Conservation (phyloP, 305 asterid species). For the Fraxinus paxiana region DNA sequence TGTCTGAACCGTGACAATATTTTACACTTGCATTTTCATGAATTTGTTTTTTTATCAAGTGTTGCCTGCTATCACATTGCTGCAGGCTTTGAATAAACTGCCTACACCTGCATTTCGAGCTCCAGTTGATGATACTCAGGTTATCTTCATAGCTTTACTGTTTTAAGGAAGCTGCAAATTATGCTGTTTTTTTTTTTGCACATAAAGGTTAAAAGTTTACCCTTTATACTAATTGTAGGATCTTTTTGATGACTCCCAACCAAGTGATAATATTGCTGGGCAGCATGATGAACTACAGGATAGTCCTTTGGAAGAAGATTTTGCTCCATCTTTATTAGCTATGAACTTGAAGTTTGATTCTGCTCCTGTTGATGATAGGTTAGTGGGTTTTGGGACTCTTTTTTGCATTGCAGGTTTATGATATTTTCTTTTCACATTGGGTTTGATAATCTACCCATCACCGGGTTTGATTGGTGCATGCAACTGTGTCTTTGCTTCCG, state of each 20-base stretch:
- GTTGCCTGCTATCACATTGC: conserved; percentile 22
- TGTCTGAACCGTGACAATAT: conserved; percentile 2
- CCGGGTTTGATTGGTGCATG: neutral
- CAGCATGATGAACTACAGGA: conserved; percentile 32
- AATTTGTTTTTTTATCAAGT: conserved; percentile 1
- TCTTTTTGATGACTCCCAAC: conserved; percentile 60
- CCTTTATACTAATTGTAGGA: conserved; percentile 45
- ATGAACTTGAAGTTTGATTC: conserved; percentile 77
- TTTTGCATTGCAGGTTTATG: conserved; percentile 12
- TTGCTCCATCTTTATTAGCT: conserved; percentile 61
- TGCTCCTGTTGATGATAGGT: conserved; percentile 64
- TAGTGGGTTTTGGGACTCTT: conserved; percentile 12
- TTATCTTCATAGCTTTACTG: conserved; percentile 25
- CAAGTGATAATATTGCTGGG: conserved; percentile 34
- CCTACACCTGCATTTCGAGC: conserved; percentile 50
- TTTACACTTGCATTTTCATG: conserved; percentile 14
- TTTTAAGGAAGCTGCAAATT: conserved; percentile 17
- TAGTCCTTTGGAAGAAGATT: conserved; percentile 48
- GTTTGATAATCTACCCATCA: conserved; percentile 15
- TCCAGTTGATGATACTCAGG: conserved; percentile 71
- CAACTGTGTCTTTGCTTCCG: neutral
- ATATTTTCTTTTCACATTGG: neutral
- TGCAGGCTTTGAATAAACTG: conserved; percentile 45
- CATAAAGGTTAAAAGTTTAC: conserved; percentile 24
- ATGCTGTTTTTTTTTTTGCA: neutral